phyloP scores from a whole-genome alignment of 129 eudicot species.

The Solidago caesia region DNA sequence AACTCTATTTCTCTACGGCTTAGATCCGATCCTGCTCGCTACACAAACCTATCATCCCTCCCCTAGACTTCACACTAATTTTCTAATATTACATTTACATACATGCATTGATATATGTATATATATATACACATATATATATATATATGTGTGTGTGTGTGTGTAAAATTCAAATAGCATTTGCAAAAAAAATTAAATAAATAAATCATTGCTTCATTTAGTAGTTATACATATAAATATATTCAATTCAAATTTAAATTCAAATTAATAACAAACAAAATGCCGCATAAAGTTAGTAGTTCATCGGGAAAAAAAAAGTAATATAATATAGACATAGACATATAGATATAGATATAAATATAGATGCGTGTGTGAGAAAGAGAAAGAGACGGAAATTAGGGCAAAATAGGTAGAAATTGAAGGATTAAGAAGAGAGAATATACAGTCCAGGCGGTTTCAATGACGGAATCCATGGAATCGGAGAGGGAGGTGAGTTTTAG shows the following conservation, averaged over 20 bases:
- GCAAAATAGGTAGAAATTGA: slow-evolving; percentile 16
- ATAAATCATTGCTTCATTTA: slow-evolving; percentile 23
- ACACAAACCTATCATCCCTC: slow-evolving; percentile 10
- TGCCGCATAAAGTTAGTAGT: slow-evolving; percentile 1
- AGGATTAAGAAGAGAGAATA: not conserved
- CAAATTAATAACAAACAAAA: slow-evolving; percentile 14
- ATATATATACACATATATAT: too few relatives aligned
- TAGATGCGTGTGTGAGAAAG: too few relatives aligned
- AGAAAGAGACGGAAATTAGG: slow-evolving; percentile 21
- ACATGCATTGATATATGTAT: not conserved
- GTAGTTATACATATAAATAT: not conserved
- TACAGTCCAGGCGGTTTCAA: slow-evolving; percentile 90
- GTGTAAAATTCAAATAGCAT: not conserved
- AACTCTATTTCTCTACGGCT: not conserved
- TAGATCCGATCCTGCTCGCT: not conserved
- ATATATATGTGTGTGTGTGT: too few relatives aligned
- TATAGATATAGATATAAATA: too few relatives aligned
- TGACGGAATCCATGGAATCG: slow-evolving; percentile 61
- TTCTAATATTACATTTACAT: slow-evolving; percentile 3
- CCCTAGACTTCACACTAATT: not conserved
- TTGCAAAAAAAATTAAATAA: not conserved
- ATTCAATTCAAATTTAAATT: not conserved
- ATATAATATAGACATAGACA: not conserved
- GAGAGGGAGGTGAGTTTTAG: slow-evolving; percentile 26
- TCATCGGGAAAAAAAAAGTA: not conserved